Percentiles rank a stretch among this genome's conserved stretches.
phyloP scores from a whole-genome alignment of 2,329 filamentous ascomycete genomes.

The Ophidiomyces ophidiicola region DNA sequence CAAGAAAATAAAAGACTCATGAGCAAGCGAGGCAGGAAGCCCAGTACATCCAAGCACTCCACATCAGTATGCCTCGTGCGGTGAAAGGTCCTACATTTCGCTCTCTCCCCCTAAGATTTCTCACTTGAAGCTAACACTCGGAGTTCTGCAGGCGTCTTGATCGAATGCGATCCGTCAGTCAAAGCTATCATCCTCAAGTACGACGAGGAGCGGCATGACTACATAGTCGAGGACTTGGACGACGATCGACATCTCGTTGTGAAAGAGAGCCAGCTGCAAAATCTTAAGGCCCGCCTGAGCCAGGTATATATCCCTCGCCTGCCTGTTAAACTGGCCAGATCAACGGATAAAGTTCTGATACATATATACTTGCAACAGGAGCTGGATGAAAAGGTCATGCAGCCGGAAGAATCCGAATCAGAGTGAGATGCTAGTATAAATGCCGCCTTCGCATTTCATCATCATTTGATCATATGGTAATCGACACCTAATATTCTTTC shows the following conservation, averaged over 20 bases:
- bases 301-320: slow-evolving; percentile 23
- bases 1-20: too few relatives aligned
- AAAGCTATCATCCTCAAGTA: slow-evolving; percentile 40
- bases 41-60: too few relatives aligned
- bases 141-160: slow-evolving; percentile 29
- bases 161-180: slow-evolving; percentile 39
- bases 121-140: neutral
- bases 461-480: too few relatives aligned
- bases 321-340: neutral
- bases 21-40: too few relatives aligned
- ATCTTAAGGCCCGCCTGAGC: slow-evolving; percentile 32
- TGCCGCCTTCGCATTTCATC: neutral
- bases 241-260: slow-evolving; percentile 36
- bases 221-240: slow-evolving; percentile 38
- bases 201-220: slow-evolving; percentile 36
- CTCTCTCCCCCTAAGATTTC: neutral
- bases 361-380: slow-evolving; percentile 23
- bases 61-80: slow-evolving; percentile 12
- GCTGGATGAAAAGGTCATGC: slow-evolving; percentile 37
- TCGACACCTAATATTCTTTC: too few relatives aligned
- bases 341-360: neutral
- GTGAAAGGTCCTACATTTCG: slow-evolving; percentile 13
- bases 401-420: slow-evolving; percentile 36
- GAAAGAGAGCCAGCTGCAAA: slow-evolving; percentile 35
- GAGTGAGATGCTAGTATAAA: slow-evolving; percentile 17